phyloP scores from a whole-genome alignment of 2,329 filamentous ascomycete species.

The Apiospora phragmitis region DNA sequence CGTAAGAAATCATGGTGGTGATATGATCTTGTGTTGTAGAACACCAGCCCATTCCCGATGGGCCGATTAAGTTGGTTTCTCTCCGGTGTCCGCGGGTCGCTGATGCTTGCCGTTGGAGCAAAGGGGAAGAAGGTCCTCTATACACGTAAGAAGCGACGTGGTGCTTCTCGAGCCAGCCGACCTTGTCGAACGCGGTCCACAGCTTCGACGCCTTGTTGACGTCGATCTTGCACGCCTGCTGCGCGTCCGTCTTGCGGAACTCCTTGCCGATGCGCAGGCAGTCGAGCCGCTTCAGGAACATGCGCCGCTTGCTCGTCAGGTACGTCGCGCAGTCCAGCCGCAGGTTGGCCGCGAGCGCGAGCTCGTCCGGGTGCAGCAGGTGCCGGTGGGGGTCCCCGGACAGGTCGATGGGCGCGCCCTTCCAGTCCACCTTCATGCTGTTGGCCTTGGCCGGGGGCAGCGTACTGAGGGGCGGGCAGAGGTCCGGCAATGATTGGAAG shows the following conservation, averaged over 20 bases:
- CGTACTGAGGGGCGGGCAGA: conserved; percentile 67
- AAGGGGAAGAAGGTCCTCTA: conserved; percentile 24
- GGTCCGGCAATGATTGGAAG: conserved; percentile 70
- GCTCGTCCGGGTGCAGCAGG: conserved; percentile 76
- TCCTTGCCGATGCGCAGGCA: conserved; percentile 71
- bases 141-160: conserved; percentile 42
- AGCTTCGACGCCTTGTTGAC: conserved; percentile 96
- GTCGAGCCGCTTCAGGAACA: conserved; percentile 77
- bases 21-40: background rate
- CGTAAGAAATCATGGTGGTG: background rate
- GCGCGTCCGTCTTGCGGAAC: conserved; percentile 92
- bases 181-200: conserved; percentile 84
- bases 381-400: conserved; percentile 67
- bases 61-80: conserved; percentile 10
- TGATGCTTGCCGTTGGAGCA: no score
- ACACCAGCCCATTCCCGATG: conserved; percentile 25
- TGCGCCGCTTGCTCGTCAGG: conserved; percentile 87
- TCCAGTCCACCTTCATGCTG: conserved; percentile 83
- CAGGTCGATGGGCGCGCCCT: conserved; percentile 76
- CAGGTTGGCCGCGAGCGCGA: conserved; percentile 73
- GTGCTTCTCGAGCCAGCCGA: conserved; percentile 72
- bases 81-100: background rate
- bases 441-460: conserved; percentile 67
- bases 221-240: conserved; percentile 96
- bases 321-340: conserved; percentile 86